These are phyloP conservation scores for Capsella rubella DNA, from an alignment of 441 rosid genomes.

Conservation along the genomic window DNA sequence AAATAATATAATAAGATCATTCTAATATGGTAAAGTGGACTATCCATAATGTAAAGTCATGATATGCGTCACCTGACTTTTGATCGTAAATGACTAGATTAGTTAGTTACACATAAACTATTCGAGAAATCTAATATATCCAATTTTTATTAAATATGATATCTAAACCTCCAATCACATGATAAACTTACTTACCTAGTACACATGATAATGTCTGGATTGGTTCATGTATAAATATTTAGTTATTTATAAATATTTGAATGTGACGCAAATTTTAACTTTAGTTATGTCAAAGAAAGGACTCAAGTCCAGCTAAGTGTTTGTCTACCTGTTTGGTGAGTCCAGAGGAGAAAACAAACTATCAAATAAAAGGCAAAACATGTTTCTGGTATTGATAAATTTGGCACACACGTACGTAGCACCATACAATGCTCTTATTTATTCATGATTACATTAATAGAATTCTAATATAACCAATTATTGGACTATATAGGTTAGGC, in stretches of 20 bases:
- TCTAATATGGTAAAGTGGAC: background rate
- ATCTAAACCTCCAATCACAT: background rate
- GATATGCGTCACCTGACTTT: background rate
- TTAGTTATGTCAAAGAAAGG: conserved; percentile 3
- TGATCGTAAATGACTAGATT: background rate
- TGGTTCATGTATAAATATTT: background rate
- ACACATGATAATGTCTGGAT: background rate
- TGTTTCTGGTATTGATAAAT: conserved; percentile 32
- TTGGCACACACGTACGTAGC: conserved; percentile 1
- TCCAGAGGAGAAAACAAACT: conserved; percentile 9
- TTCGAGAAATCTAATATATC: background rate
- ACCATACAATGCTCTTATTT: background rate
- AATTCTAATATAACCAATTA: too few species aligned
- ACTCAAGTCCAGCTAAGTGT: conserved; percentile 12
- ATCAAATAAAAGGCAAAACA: conserved; percentile 33
- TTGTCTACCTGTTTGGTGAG: conserved; percentile 30
- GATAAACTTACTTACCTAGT: conserved; percentile 4
- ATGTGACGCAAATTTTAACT: conserved; percentile 10
- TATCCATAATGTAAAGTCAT: background rate
- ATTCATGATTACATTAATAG: background rate
- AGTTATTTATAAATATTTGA: background rate
- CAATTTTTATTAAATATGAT: background rate
- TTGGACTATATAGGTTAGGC: conserved; percentile 5
- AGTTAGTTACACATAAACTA: background rate
- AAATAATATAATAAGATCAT: background rate